Evolutionary conservation across 345 rosid genomes (phyloP), one percentile per base, ranked within the genome.

Genomic region (Conringia planisiliqua): DNA sequence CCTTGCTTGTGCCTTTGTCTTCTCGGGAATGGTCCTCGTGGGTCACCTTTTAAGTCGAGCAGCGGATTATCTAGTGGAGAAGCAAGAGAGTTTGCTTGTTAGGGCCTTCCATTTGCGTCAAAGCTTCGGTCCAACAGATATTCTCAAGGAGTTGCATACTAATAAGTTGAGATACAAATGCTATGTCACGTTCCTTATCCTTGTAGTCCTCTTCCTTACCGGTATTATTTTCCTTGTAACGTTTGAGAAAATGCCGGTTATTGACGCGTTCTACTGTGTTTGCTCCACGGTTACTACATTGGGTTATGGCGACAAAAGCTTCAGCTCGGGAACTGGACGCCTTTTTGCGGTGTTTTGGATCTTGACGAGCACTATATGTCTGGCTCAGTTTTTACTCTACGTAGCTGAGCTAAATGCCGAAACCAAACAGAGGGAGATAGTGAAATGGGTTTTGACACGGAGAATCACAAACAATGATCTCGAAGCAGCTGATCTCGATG

Each of bases 231-330:
- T 91, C 65, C 86, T 91, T 9, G 57, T 3, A 4, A 1, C 4
- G 4, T 72, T 80, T 10, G 97, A 91, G 87, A 74, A 68, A 24
- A 72, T 86, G 78, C 78, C 75, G 29, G 4, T 80, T 6, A 35
- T 85, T 2, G 90, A 90, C 10, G 88, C 97, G 2, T 82, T 94
- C 71, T 94, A 95, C 58, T 92, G 97, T 10, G 97, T 86, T 26
- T 92, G 96, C 70, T 80, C 93, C 14, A 90, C 99, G 1, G 57
- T 95, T 66, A 92, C 97, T 1, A 89, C 99, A 11, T 76, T 92
- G 44, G 97, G 99, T 11, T 95, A 85, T 68, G 97, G 99, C 0
- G 99, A 95, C 55, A 44, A 72, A 76, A 95, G 97, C 79, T 91
- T 95, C 78, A 82, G 72, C 42, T 85, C 90, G 0, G 17, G 27